Evolutionary conservation across 805 yeast species (phyloP).

Genomic region (Candida sithepensis): DNA sequence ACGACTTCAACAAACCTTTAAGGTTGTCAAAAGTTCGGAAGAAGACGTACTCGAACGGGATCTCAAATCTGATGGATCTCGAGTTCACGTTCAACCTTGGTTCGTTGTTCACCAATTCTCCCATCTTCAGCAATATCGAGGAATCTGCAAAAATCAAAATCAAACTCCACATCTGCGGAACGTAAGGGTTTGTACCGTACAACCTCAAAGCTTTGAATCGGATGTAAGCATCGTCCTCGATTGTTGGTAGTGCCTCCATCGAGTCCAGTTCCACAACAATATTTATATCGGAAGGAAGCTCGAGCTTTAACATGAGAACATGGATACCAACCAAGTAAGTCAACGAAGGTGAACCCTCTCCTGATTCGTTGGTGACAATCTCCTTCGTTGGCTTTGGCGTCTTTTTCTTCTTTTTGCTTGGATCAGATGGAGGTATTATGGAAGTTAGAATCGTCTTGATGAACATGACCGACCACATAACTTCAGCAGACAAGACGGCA

Average conservation of each 20-base stretch:
- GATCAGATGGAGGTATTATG: conserved; percentile 8
- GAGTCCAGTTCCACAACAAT: conserved; percentile 29
- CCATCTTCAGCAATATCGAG: conserved; percentile 9
- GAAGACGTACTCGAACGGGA: conserved; percentile 76
- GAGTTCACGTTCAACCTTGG: conserved; percentile 13
- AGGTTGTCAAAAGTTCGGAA: conserved; percentile 78
- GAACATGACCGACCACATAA: conserved; percentile 29
- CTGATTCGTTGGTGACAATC: too few species aligned
- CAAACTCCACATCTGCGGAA: conserved; percentile 25
- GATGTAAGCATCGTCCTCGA: conserved; percentile 9
- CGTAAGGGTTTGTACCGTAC: conserved; percentile 28
- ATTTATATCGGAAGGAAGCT: conserved; percentile 26
- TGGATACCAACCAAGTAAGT: conserved; percentile 21
- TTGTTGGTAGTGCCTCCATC: conserved; percentile 20
- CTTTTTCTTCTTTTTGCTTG: not conserved
- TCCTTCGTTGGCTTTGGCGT: not conserved
- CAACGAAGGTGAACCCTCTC: conserved; percentile 1
- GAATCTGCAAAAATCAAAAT: conserved; percentile 20
- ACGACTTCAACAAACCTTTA: conserved; percentile 67
- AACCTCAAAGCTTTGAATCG: conserved; percentile 25
- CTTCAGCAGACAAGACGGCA: conserved; percentile 26
- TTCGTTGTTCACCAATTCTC: conserved; percentile 7
- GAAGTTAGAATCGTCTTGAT: conserved; percentile 16
- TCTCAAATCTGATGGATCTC: conserved; percentile 29
- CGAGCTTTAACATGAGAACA: conserved; percentile 21